A percentile compares a stretch with the other conserved stretches of the same genome.
These are phyloP conservation scores for Naganishia vaughanmartiniae DNA, from an alignment of 768 basidiomycete genomes.

Conservation along the genomic window DNA sequence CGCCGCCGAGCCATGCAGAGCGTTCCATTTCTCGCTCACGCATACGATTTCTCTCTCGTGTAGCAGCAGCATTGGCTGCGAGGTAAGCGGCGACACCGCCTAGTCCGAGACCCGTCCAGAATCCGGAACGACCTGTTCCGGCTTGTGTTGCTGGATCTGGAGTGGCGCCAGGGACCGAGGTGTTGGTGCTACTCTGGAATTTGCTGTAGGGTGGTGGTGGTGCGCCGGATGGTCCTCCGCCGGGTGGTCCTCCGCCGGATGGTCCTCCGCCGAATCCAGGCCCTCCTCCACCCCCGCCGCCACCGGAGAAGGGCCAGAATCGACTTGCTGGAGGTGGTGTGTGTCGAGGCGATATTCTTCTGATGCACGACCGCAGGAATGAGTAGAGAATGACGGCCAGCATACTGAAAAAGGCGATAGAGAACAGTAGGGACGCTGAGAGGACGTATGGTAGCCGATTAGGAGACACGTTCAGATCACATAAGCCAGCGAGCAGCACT, in stretches of 20 bases:
- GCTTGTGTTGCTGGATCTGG: constrained; percentile 53
- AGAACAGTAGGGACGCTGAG: constrained; percentile 27
- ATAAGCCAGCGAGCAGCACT: background rate
- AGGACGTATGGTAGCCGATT: background rate
- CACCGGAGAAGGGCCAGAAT: constrained; percentile 38
- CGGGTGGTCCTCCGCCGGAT: constrained; percentile 43
- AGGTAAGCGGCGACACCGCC: constrained; percentile 65
- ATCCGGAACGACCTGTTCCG: constrained; percentile 65
- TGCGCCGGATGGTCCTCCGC: constrained; percentile 52
- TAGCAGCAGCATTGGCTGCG: constrained; percentile 30
- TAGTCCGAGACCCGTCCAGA: constrained; percentile 77
- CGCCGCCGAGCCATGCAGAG: constrained; percentile 34
- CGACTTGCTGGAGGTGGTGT: constrained; percentile 49
- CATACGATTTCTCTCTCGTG: constrained; percentile 34
- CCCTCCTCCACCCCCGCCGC: constrained; percentile 46
- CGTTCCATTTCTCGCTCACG: constrained; percentile 38
- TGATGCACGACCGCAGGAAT: constrained; percentile 61
- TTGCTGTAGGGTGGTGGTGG: constrained; percentile 48
- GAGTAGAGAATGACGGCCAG: constrained; percentile 55
- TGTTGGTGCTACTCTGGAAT: constrained; percentile 46
- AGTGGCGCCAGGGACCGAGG: constrained; percentile 56
- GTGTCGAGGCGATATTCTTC: constrained; percentile 44
- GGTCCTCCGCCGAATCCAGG: constrained; percentile 47
- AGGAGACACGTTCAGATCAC: constrained; percentile 1
- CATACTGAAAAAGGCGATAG: constrained; percentile 31